Base-by-base conservation (phyloP, 208 protist genomes). In the Acanthamoeba royreba region DNA sequence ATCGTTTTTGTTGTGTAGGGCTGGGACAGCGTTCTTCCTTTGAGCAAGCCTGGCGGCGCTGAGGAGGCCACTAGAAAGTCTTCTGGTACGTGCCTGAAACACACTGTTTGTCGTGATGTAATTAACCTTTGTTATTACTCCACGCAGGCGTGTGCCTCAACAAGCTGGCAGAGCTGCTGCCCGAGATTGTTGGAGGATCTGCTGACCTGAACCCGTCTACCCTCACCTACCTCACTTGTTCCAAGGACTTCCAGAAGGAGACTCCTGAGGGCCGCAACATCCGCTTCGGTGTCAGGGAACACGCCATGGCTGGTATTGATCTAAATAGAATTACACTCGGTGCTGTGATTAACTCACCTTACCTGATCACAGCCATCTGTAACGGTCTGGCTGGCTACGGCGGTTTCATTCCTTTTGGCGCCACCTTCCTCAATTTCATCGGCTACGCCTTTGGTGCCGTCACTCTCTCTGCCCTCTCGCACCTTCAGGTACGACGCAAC, bases 391-490 rank as follows among this genome's bases (percentile, higher is more conserved):
- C 92, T 72, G 95, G 95, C 15, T 99, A 99, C 95, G 98, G 98
- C 81, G 98, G 98, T 25, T 83, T 99, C 46, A 98, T 99, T 90
- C 98, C 99, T 4, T 99, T 98, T 87, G 97, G 98, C 79, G 98
- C 98, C 3, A 99, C 99, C 25, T 99, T 99, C 98, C 97, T 99
- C 40, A 99, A 99, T 95, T 99, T 99, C 95, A 95, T 98, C 93
- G 98, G 97, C 33, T 97, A 96, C 96, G 97, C 96, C 33, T 90
- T 98, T 40, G 98, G 97, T 89, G 98, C 99, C 15, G 95, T 99
- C 25, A 98, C 99, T 55, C 93, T 99, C 17, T 96, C 98, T 8
- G 98, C 99, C 8, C 96, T 99, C 25, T 98, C 96, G 35, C 96
- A 99, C 74, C 89, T 97, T 3, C 97, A 97, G 83, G 96, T 97